phyloP scores from a whole-genome alignment of 306 rosid genomes.

The Acacia acuminata region DNA sequence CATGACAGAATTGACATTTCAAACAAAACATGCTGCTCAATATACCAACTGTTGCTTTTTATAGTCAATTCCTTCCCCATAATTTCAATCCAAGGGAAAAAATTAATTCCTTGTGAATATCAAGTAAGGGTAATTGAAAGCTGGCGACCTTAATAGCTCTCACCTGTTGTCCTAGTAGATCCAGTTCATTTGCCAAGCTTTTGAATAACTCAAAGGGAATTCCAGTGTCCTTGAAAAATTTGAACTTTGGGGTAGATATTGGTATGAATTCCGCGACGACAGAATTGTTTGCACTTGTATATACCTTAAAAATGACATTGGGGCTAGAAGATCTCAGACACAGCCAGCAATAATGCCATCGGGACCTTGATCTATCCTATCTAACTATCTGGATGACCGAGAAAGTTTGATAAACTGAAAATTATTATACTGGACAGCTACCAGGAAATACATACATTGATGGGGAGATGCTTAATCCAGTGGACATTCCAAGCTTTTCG shows the following conservation, averaged over 20 bases:
- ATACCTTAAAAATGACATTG: too few species aligned
- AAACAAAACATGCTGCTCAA: neutral
- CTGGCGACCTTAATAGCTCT: slow-evolving; percentile 26
- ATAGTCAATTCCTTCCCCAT: neutral
- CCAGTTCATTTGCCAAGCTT: slow-evolving; percentile 36
- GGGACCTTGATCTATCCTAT: too few species aligned
- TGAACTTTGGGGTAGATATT: slow-evolving; percentile 69
- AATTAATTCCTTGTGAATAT: neutral
- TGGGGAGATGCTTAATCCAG: too few species aligned
- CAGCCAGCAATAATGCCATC: too few species aligned
- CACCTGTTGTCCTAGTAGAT: slow-evolving; percentile 51
- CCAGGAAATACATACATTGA: too few species aligned
- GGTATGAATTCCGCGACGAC: slow-evolving; percentile 65
- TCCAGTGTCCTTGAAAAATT: slow-evolving; percentile 38
- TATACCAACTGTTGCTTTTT: neutral
- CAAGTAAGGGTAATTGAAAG: neutral
- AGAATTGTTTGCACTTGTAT: too few species aligned
- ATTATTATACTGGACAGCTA: too few species aligned
- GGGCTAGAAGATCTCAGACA: too few species aligned
- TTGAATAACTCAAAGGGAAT: slow-evolving; percentile 37
- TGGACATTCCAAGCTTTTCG: too few species aligned
- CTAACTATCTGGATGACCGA: too few species aligned
- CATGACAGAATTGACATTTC: slow-evolving; percentile 2
- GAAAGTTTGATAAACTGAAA: too few species aligned
- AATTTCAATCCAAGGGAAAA: neutral